Evolutionary conservation across 306 rosid species (phyloP), one percentile per base, ranked within the genome.

Genomic region (Pachyrhizus erosus): DNA sequence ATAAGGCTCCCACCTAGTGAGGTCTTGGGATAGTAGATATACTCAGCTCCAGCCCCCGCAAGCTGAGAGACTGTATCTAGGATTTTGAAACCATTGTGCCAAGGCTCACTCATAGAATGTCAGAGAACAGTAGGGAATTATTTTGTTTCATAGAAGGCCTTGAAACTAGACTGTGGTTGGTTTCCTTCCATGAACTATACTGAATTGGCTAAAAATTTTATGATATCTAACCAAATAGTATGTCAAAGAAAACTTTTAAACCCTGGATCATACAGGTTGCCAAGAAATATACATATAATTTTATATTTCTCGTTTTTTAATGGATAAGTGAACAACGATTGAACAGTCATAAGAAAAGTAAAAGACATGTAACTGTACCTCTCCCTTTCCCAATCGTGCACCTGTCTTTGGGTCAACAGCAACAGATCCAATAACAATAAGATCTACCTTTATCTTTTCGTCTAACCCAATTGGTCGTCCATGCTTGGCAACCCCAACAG

Each of bases 301-400:
- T 74, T 31, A 37, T 54, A 54, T 21, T 33, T 72, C 54, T 13
- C 67, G 21, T 39, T 76, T 66, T 62, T 37, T 66, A 62, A 69
- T 21, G 42, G 65, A 26, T 76, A 60, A 34, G 17, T 3, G 2
- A 40, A 58, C 14, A 62, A 46, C 52, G 64, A 75, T 23, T 40
- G 37, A 54, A 74, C 21, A 78, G 23, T 12, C 62, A 33, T n/a
- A 11, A 66, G 58, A 51, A 74, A 74, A 72, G 18, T 57, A 72
- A 48, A 39, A 43, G 45, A 62, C 40, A 13, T 64, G 57, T 45
- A 86, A 34, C 11, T 37, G 45, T 87, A 94, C 98, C 97, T 94
- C 97, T 76, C 97, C 97, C 89, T 92, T 94, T 61, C 98, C 98
- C 77, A 94, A 90, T 46, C 97, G 89, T 78, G 98, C 98, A 68